Conservation (phyloP, 371 early-diverging fungal genomes). For the Hamiltosporidium tvaerminnensis region DNA sequence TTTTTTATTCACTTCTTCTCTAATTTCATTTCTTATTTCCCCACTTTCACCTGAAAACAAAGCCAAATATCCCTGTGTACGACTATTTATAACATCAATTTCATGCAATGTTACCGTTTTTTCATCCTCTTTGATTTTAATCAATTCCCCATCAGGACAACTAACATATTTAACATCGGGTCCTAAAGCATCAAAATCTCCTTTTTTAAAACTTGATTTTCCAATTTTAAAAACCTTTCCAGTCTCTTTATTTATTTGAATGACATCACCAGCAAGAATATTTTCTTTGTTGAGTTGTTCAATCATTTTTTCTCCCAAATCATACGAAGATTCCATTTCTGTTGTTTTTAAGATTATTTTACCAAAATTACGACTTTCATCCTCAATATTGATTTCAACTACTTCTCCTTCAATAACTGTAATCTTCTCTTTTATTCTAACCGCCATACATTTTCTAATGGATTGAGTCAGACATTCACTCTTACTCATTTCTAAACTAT, state of each 20-base stretch:
- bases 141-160: slow-evolving; percentile 95
- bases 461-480: slow-evolving; percentile 92
- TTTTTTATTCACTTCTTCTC: slow-evolving; percentile 88
- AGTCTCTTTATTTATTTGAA: slow-evolving; percentile 89
- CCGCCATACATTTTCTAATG: slow-evolving; percentile 79
- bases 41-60: slow-evolving; percentile 88
- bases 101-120: slow-evolving; percentile 91
- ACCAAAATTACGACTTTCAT: slow-evolving; percentile 68
- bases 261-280: slow-evolving; percentile 85
- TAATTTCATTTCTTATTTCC: slow-evolving; percentile 81
- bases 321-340: slow-evolving; percentile 97
- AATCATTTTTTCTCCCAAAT: slow-evolving; percentile 90
- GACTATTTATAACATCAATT: slow-evolving; percentile 94
- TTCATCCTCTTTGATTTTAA: slow-evolving; percentile 76
- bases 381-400: slow-evolving; percentile 81
- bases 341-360: slow-evolving; percentile 90
- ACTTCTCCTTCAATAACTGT: slow-evolving; percentile 96
- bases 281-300: slow-evolving; percentile 83
- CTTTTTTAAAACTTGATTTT: slow-evolving; percentile 70
- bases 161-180: slow-evolving; percentile 82
- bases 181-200: slow-evolving; percentile 85
- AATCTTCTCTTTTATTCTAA: slow-evolving; percentile 86
- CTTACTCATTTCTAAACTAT: slow-evolving; percentile 86
- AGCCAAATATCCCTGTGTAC: slow-evolving; percentile 81
- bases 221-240: slow-evolving; percentile 88